Evolutionary conservation across 2,329 filamentous ascomycete species (phyloP), one percentile per base, ranked within the genome.

Genomic region (Polychaeton citri): DNA sequence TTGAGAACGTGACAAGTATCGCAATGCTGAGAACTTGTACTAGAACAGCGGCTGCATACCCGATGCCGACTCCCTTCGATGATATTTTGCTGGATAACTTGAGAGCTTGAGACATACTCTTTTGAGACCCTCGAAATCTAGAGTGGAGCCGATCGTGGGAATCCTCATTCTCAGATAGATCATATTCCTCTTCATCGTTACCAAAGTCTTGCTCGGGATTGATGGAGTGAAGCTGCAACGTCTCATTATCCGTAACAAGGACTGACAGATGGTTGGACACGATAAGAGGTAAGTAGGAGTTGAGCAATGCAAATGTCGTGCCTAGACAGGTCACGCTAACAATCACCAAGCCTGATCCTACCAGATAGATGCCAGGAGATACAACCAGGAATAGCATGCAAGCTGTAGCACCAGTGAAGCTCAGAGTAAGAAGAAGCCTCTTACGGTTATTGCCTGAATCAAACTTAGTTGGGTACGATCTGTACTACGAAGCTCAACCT

Each of bases 271-370:
- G 82, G 47, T 92, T 78, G 30, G 85, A 73, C 33, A 94, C 86
- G 9, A 95, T 68, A 2, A 95, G 67, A 0, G 88, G 88, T 16
- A 96, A 64, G 48, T 93, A 95, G 1, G 86, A 90, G 61, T 96
- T 96, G 17, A 95, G 66, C n/a, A 96, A 66, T 2, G 94, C 87
- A 56, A 94, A 95, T 0, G 85, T 93, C n/a, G 84, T 86, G 13
- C 88, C 88, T 47, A 94, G 85, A 26, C 83, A 86, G 1, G 83
- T 87, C 51, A 95, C 93, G 30, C 84, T 81, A 28, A 94, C 64
- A 44, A 95, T 81, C 19, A 85, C 84, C 28, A 94, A 67, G 3
- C 94, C 44, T 0, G 81, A 81, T 17, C 80, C 87, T 5, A 94
- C 57, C 3, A 92, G 59, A 53, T 92, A 94, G n/a, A 83, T 62